Evolutionary conservation across 106 monocot genomes (phyloP).

Genomic region (Dendrobium huoshanense): DNA sequence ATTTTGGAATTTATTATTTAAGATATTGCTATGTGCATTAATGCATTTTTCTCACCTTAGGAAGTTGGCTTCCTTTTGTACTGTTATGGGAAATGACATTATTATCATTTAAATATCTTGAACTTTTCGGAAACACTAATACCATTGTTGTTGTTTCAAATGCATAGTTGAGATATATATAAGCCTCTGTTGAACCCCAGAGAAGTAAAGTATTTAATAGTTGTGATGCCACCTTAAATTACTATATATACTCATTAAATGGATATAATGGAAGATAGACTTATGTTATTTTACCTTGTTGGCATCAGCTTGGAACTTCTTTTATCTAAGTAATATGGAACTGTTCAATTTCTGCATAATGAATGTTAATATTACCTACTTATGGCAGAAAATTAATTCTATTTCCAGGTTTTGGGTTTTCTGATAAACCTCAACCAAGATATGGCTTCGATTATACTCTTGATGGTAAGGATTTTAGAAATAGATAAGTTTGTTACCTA

Average conservation of each 20-base stretch:
- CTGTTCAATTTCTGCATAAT: not conserved
- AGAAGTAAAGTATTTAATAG: too few relatives aligned
- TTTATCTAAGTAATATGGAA: not conserved
- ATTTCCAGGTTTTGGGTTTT: conserved; percentile 89
- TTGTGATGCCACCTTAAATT: not conserved
- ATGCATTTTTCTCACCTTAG: not conserved
- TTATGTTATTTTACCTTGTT: not conserved
- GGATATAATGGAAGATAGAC: not conserved
- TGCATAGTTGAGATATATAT: too few relatives aligned
- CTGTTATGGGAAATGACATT: too few relatives aligned
- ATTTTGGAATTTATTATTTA: not conserved
- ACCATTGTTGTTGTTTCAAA: too few relatives aligned
- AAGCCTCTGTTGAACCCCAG: too few relatives aligned
- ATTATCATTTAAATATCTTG: too few relatives aligned
- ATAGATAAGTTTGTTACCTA: not conserved
- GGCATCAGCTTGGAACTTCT: not conserved
- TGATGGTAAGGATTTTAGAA: conserved; percentile 48
- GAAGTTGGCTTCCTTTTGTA: too few relatives aligned
- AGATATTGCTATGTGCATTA: not conserved
- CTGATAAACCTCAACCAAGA: conserved; percentile 95
- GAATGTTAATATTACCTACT: not conserved
- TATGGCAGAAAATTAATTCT: conserved; percentile 10
- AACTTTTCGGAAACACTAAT: too few relatives aligned
- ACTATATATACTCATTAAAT: not conserved
- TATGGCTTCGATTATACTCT: conserved; percentile 97